phyloP scores from a whole-genome alignment of 169 alveolate genomes.

The Cryptosporidium xiaoi region DNA sequence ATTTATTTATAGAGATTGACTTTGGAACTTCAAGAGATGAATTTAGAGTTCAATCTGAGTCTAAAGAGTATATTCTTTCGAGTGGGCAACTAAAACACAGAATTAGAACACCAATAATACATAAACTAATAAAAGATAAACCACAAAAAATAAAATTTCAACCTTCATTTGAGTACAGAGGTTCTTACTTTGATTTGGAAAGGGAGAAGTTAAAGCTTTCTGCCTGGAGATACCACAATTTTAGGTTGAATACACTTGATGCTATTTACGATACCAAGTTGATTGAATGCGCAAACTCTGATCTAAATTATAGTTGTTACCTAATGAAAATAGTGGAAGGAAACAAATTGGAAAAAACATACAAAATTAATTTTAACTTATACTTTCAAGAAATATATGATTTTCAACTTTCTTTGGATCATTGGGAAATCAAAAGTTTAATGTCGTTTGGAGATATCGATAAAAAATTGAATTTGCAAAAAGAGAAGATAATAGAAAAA shows the following conservation, averaged over 20 bases:
- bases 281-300: constrained; percentile 63
- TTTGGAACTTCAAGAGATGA: constrained; percentile 74
- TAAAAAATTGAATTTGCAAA: constrained; percentile 4
- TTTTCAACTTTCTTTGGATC: constrained; percentile 67
- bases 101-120: constrained; percentile 84
- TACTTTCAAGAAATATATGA: constrained; percentile 75
- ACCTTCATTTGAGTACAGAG: constrained; percentile 85
- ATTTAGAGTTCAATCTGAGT: constrained; percentile 56
- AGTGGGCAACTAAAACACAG: constrained; percentile 83
- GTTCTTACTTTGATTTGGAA: constrained; percentile 86
- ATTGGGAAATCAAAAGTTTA: constrained; percentile 40
- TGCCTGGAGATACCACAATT: constrained; percentile 84
- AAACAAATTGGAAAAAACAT: constrained; percentile 20
- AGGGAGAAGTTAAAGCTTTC: constrained; percentile 83
- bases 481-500: constrained; percentile 21
- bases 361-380: constrained; percentile 42
- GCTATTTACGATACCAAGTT: constrained; percentile 80
- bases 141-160: constrained; percentile 82
- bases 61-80: constrained; percentile 77
- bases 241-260: constrained; percentile 83
- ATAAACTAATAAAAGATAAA: constrained; percentile 81
- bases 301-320: constrained; percentile 14
- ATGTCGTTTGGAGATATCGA: constrained; percentile 16
- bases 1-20: constrained; percentile 53
- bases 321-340: constrained; percentile 27